These are phyloP conservation scores for Paxillus involutus DNA, from an alignment of 768 basidiomycete genomes.

Conservation along the genomic window DNA sequence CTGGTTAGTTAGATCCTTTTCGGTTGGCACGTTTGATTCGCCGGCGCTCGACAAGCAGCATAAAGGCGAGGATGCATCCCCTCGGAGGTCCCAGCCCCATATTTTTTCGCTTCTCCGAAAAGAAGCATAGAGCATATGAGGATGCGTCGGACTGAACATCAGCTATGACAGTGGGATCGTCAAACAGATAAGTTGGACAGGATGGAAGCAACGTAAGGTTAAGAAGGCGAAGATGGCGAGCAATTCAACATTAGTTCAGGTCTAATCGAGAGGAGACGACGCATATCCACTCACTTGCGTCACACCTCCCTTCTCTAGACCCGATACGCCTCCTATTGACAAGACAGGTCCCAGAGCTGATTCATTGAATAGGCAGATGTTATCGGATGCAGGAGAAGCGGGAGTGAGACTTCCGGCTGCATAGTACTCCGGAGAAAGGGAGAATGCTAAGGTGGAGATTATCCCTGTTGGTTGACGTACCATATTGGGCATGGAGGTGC, in stretches of 20 bases:
- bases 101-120: constrained; percentile 63
- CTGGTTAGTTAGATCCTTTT: constrained; percentile 62
- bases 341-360: constrained; percentile 53
- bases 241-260: neutral
- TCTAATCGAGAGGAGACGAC: neutral
- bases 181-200: neutral
- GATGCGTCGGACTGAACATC: constrained; percentile 71
- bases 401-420: constrained; percentile 78
- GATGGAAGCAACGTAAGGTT: too few species aligned
- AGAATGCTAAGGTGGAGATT: constrained; percentile 81
- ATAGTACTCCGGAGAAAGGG: constrained; percentile 61
- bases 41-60: constrained; percentile 29
- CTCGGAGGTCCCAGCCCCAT: constrained; percentile 79
- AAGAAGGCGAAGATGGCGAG: too few species aligned
- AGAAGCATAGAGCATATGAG: constrained; percentile 75
- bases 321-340: constrained; percentile 59
- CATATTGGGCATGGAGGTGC: neutral
- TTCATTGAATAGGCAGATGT: constrained; percentile 70
- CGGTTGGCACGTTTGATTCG: neutral
- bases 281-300: constrained; percentile 44
- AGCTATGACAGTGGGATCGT: constrained; percentile 41
- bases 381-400: constrained; percentile 41
- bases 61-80: constrained; percentile 46
- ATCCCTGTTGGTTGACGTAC: constrained; percentile 55
- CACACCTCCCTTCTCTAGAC: constrained; percentile 34